phyloP scores from a whole-genome alignment of 139 green algal genomes.

The Picochlorum sp. region DNA sequence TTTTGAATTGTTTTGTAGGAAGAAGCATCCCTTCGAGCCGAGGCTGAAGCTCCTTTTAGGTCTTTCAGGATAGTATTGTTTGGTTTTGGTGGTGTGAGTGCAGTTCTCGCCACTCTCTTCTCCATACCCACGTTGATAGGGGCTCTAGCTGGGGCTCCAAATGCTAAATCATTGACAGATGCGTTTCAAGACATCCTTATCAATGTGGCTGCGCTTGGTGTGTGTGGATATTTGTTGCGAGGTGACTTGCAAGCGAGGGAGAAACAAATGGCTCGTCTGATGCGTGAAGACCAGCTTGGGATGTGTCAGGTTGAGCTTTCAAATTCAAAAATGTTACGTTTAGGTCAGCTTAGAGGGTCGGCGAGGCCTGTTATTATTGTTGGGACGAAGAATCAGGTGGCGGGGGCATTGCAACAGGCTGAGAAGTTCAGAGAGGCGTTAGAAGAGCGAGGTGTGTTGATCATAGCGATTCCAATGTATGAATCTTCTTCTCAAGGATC shows the following conservation, averaged over 20 bases:
- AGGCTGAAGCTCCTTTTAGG: slow-evolving; percentile 58
- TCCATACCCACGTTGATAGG: slow-evolving; percentile 48
- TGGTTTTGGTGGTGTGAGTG: slow-evolving; percentile 45
- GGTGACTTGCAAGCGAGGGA: slow-evolving; percentile 47
- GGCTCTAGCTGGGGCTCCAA: slow-evolving; percentile 39
- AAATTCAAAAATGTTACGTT: slow-evolving; percentile 42
- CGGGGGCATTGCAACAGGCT: slow-evolving; percentile 37
- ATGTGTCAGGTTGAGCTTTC: slow-evolving; percentile 53
- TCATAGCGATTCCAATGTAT: slow-evolving; percentile 61
- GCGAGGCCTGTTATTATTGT: slow-evolving; percentile 54
- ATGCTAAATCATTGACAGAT: slow-evolving; percentile 42
- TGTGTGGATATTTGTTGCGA: slow-evolving; percentile 40
- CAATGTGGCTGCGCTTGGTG: slow-evolving; percentile 38
- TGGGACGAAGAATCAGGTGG: slow-evolving; percentile 50
- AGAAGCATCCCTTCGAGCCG: slow-evolving; percentile 37
- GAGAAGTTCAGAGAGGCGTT: slow-evolving; percentile 56
- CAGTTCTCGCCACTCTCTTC: slow-evolving; percentile 50
- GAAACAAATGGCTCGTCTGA: slow-evolving; percentile 61
- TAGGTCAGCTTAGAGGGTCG: slow-evolving; percentile 49
- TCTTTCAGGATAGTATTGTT: slow-evolving; percentile 60
- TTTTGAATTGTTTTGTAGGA: slow-evolving; percentile 6
- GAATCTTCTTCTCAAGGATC: not conserved
- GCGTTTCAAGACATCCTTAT: slow-evolving; percentile 57
- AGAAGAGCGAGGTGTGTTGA: slow-evolving; percentile 52
- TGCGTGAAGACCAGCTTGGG: slow-evolving; percentile 59